phyloP scores from a whole-genome alignment of 352 stramenopile species.

The Globisporangium abappressorium region DNA sequence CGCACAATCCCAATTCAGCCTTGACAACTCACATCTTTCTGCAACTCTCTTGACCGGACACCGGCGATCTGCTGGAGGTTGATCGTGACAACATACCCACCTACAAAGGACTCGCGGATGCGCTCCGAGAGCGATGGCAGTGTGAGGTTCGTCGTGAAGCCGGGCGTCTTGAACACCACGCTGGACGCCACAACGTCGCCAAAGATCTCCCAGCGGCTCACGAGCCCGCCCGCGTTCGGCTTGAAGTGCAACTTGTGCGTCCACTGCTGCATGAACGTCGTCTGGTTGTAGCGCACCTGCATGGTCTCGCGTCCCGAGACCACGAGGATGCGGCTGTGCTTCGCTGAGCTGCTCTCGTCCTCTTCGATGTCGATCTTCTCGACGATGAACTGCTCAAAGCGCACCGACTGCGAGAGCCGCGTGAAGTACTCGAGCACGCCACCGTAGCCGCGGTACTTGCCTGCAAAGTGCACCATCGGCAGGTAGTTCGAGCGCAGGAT shows the following conservation, averaged over 20 bases:
- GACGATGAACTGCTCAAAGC: constrained; percentile 75
- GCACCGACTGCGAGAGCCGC: constrained; percentile 59
- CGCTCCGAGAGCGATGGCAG: constrained; percentile 75
- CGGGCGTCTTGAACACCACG: constrained; percentile 79
- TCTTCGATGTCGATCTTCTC: constrained; percentile 68
- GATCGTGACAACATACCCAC: constrained; percentile 76
- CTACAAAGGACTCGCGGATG: constrained; percentile 82
- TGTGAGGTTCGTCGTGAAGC: constrained; percentile 77
- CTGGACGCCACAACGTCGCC: constrained; percentile 83
- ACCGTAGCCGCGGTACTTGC: constrained; percentile 73
- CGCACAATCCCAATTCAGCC: not conserved
- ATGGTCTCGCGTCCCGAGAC: constrained; percentile 78
- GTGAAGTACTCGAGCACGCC: constrained; percentile 81
- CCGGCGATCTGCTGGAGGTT: constrained; percentile 63
- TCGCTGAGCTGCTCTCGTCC: constrained; percentile 23
- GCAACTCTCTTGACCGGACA: constrained; percentile 54
- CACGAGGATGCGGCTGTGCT: constrained; percentile 58
- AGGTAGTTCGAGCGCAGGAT: constrained; percentile 84
- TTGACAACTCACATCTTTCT: constrained; percentile 39
- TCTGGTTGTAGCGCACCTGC: constrained; percentile 79
- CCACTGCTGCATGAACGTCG: constrained; percentile 86
- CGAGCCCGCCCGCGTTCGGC: constrained; percentile 34
- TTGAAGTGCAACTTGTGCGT: constrained; percentile 87
- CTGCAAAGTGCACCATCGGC: constrained; percentile 87
- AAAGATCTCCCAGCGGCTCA: constrained; percentile 85